phyloP scores from a whole-genome alignment of 345 rosid species.

The Kandelia obovata region DNA sequence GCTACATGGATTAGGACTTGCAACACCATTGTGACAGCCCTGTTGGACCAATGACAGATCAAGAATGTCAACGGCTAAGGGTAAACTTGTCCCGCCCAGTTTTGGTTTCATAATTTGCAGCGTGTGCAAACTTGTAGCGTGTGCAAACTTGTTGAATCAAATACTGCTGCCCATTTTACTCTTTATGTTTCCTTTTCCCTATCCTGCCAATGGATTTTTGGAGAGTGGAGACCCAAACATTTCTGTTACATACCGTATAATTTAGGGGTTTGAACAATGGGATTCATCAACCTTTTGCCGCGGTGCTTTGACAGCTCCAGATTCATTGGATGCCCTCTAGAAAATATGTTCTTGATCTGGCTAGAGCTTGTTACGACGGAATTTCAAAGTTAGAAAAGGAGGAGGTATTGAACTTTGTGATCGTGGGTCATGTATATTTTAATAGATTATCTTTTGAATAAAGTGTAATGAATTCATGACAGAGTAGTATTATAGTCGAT shows the following conservation, averaged over 20 bases:
- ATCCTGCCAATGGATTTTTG: background rate
- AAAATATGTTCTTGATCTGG: background rate
- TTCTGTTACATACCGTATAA: no score
- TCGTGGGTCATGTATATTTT: no score
- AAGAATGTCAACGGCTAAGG: conserved; percentile 22
- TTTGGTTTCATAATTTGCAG: conserved; percentile 7
- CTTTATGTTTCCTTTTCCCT: background rate
- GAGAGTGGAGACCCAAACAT: no score
- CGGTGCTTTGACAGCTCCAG: background rate
- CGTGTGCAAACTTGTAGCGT: background rate
- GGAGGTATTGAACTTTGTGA: no score
- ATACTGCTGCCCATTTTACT: background rate
- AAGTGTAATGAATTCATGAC: no score
- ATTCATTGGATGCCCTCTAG: background rate
- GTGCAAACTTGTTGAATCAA: conserved; percentile 10
- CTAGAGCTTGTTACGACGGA: background rate
- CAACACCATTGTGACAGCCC: conserved; percentile 73
- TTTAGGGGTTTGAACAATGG: no score
- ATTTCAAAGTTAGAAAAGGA: no score
- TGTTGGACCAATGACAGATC: conserved; percentile 42
- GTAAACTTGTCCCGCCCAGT: conserved; percentile 9
- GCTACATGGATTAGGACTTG: conserved; percentile 60
- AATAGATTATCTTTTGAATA: no score
- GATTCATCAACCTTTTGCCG: background rate
- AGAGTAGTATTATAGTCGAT: no score